Conservation (phyloP, 169 alveolate species). For the Plasmodium cynomolgi region DNA sequence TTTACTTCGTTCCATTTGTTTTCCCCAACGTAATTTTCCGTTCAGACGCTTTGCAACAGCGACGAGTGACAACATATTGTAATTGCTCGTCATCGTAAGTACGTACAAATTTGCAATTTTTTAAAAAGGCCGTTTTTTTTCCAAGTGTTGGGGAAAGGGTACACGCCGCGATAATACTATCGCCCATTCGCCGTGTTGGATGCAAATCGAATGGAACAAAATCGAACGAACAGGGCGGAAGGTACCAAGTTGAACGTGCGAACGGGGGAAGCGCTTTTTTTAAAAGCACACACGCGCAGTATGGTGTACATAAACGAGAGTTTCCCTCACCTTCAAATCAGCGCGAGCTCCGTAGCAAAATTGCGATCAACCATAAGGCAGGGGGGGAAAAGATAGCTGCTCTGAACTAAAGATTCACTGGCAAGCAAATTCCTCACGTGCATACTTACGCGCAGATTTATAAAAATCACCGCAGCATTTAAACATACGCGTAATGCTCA, state of each 20-base stretch:
- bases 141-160: neutral
- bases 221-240: neutral
- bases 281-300: neutral
- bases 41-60: neutral
- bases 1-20: neutral
- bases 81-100: neutral
- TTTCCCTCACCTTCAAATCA: neutral
- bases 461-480: neutral
- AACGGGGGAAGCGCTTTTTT: neutral
- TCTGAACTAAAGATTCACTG: neutral
- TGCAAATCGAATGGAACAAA: neutral
- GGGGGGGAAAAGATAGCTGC: neutral
- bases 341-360: neutral
- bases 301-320: neutral
- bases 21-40: neutral
- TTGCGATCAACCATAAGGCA: neutral
- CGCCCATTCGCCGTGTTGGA: neutral
- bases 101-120: neutral
- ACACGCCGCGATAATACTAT: neutral
- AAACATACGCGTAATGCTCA: neutral
- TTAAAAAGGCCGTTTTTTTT: neutral
- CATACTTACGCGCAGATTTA: neutral
- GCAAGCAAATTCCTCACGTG: neutral
- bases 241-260: neutral
- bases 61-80: neutral